phyloP scores from a whole-genome alignment of 1,284 basidiomycete species.

The Ustilago xerochloae region DNA sequence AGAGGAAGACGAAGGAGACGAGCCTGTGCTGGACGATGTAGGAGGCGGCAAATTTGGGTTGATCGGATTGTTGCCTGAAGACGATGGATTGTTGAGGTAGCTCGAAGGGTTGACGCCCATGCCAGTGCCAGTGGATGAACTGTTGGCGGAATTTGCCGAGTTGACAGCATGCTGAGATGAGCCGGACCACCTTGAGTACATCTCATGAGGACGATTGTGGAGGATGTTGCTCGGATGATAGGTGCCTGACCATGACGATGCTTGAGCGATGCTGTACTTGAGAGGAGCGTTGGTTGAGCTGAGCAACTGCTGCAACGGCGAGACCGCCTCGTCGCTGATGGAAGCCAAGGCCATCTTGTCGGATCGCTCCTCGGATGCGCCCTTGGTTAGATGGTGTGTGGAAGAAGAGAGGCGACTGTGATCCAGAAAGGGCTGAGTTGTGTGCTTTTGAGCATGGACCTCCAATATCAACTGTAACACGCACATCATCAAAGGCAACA shows the following conservation, averaged over 20 bases:
- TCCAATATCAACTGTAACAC: too few relatives aligned
- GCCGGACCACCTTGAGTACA: conserved; percentile 58
- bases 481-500: too few relatives aligned
- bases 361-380: too few relatives aligned
- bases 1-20: conserved; percentile 21
- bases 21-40: conserved; percentile 20
- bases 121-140: conserved; percentile 21
- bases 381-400: too few relatives aligned
- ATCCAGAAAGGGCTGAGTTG: too few relatives aligned
- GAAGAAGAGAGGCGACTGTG: too few relatives aligned
- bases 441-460: too few relatives aligned
- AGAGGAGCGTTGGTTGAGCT: conserved; percentile 26
- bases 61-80: not conserved
- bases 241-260: conserved; percentile 60
- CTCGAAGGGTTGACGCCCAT: conserved; percentile 27
- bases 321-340: conserved; percentile 17
- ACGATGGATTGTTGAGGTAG: conserved; percentile 15
- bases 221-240: conserved; percentile 64
- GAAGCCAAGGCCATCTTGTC: conserved; percentile 2
- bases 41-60: conserved; percentile 14
- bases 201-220: conserved; percentile 53
- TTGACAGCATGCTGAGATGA: conserved; percentile 40
- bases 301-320: conserved; percentile 41
- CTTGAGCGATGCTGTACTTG: conserved; percentile 49
- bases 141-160: conserved; percentile 16